Evolutionary conservation across 352 stramenopile species (phyloP), one percentile per base, ranked within the genome.

Genomic region (Globisporangium perplexum): DNA sequence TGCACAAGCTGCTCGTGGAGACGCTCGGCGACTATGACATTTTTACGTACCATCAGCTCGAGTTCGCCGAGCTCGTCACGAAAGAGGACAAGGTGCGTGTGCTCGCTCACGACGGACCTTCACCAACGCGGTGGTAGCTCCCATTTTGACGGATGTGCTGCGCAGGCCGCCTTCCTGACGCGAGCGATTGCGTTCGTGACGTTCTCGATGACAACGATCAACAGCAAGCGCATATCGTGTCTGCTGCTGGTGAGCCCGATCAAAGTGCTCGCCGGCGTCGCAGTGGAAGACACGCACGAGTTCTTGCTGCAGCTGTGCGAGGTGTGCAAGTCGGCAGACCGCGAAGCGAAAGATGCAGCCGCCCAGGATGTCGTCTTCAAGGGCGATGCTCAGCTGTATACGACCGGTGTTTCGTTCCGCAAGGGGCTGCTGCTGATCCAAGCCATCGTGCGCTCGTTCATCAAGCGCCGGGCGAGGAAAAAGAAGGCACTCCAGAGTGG

Each of bases 191-290:
- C 75, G 3, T 89, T 94, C 46, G 77, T 94, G 23, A 73, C 80
- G 10, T 82, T 78, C 43, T 65, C 69, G 7, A 83, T 89, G 74
- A 42, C 47, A 0, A 57, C 63, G 15, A 55, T 74, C 24, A 69
- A 75, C 20, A 51, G 62, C 42, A 75, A 72, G 14, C 68, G 65
- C 44, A 71, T 90, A n/a, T 88, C 81, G 5, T 80, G 74, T 30
- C 59, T 94, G 30, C 53, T 94, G 22, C 69, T 90, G 20, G 80
- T 94, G 46, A 94, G 83, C 53, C 83, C 83, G n/a, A 53, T 92
- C n/a, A 86, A 89, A 63, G 77, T 94, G 26, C 69, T 94, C 6
- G 81, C 83, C 14, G 83, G 83, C 11, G 54, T 90, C 1, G 65
- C 64, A 0, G 74, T 94, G 0, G 53, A 76, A 26, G 72, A 90